Conservation (phyloP, 495 filamentous ascomycete genomes). For the Pyronema omphalodes region DNA sequence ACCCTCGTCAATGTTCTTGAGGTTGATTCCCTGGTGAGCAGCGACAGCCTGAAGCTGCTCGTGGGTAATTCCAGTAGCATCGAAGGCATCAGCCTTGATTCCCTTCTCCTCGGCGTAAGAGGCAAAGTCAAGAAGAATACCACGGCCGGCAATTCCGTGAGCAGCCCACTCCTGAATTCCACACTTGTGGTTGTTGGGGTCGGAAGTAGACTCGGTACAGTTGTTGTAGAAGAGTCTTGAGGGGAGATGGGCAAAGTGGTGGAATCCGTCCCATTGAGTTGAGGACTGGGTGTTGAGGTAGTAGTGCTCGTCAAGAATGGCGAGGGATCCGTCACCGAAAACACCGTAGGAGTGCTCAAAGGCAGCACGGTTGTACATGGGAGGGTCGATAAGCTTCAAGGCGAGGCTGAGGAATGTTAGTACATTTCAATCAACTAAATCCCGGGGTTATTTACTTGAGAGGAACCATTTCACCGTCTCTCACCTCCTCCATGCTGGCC, state of each 20-base stretch:
- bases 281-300: conserved; percentile 62
- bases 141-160: conserved; percentile 38
- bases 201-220: conserved; percentile 28
- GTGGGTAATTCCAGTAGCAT: conserved; percentile 40
- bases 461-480: conserved; percentile 37
- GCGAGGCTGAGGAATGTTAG: conserved; percentile 29
- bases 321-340: conserved; percentile 28
- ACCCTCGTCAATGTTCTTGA: conserved; percentile 33
- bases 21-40: conserved; percentile 36
- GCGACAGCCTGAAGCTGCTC: conserved; percentile 41
- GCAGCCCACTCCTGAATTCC: conserved; percentile 28
- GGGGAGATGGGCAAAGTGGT: conserved; percentile 37
- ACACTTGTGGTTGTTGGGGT: conserved; percentile 24
- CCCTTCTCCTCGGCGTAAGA: conserved; percentile 31
- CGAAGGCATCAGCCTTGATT: conserved; percentile 38
- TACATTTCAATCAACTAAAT: not conserved
- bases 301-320: conserved; percentile 50
- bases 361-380: conserved; percentile 24
- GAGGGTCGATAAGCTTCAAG: conserved; percentile 31
- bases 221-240: conserved; percentile 39
- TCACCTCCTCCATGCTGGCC: conserved; percentile 33
- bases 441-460: conserved; percentile 33
- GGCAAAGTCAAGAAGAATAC: conserved; percentile 39
- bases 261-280: conserved; percentile 65
- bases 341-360: conserved; percentile 30